These are phyloP conservation scores for Bryum argenteum DNA, from an alignment of 225 moss, liverwort and hornwort species.

Conservation along the genomic window DNA sequence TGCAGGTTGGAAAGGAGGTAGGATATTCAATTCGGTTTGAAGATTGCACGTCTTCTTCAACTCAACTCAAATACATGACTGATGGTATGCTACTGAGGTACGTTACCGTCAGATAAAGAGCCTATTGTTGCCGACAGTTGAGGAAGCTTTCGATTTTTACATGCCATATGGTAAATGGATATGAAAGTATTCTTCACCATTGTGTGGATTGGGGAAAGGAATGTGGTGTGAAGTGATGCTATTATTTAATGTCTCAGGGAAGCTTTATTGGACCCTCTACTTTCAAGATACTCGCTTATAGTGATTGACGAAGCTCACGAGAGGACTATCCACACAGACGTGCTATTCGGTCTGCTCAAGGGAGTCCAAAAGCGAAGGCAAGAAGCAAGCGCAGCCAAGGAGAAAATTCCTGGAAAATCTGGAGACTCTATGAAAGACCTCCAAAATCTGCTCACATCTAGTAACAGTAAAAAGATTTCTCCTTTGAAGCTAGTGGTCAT, in stretches of 20 bases:
- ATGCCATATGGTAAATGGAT: neutral
- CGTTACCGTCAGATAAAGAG: conserved; percentile 5
- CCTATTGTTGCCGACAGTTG: neutral
- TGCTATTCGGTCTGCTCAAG: conserved; percentile 91
- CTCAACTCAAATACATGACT: conserved; percentile 91
- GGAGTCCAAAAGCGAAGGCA: conserved; percentile 80
- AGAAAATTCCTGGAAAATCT: conserved; percentile 27
- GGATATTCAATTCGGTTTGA: conserved; percentile 98
- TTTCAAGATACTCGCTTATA: conserved; percentile 58
- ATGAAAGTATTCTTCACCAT: neutral
- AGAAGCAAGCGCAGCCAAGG: conserved; percentile 36
- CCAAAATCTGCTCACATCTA: conserved; percentile 33
- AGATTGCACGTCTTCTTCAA: conserved; percentile 78
- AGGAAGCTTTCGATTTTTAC: neutral
- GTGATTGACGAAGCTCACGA: conserved; percentile 78
- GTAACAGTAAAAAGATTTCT: conserved; percentile 41
- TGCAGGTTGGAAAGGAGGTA: conserved; percentile 82
- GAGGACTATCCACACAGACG: conserved; percentile 94
- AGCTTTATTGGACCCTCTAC: conserved; percentile 85
- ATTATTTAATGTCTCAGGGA: conserved; percentile 56
- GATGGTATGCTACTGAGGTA: conserved; percentile 87
- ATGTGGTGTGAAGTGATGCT: neutral
- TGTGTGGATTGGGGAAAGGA: neutral
- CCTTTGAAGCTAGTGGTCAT: conserved; percentile 82
- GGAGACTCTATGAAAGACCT: conserved; percentile 41